These are phyloP conservation scores for Aureobasidium vineae DNA, from an alignment of 2,329 filamentous ascomycete species.

Conservation along the genomic window DNA sequence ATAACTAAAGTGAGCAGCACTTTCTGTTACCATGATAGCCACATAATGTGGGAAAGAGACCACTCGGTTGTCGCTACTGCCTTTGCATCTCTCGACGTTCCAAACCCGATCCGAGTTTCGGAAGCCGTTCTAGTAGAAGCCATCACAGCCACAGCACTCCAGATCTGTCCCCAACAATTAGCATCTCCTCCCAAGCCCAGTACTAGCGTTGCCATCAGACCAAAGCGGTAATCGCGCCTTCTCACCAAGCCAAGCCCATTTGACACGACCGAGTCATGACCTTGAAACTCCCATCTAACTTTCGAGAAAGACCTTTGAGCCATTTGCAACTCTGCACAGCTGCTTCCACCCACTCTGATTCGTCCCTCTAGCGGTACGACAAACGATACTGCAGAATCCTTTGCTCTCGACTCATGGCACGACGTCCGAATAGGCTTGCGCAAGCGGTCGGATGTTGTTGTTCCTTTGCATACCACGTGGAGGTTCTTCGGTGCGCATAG, in stretches of 20 bases:
- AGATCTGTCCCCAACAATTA: neutral
- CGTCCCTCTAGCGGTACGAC: neutral
- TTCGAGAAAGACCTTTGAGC: too few relatives aligned
- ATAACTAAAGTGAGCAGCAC: neutral
- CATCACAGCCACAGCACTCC: too few relatives aligned
- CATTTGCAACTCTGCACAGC: too few relatives aligned
- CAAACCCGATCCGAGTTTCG: neutral
- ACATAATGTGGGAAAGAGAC: neutral
- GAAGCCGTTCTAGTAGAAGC: neutral
- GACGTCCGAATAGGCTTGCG: neutral
- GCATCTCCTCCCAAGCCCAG: neutral
- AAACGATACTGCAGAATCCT: neutral
- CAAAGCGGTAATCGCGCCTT: neutral
- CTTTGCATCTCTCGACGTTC: neutral
- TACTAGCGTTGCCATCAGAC: neutral
- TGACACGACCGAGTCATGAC: neutral
- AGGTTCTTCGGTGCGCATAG: neutral
- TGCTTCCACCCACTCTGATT: neutral
- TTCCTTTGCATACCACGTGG: neutral
- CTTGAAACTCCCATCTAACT: neutral
- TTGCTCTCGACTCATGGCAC: neutral
- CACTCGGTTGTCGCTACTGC: neutral
- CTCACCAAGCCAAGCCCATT: too few relatives aligned
- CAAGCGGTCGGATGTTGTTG: neutral
- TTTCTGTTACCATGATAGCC: neutral